Base-by-base conservation (phyloP, 352 stramenopile genomes). In the Peronospora belbahrii region DNA sequence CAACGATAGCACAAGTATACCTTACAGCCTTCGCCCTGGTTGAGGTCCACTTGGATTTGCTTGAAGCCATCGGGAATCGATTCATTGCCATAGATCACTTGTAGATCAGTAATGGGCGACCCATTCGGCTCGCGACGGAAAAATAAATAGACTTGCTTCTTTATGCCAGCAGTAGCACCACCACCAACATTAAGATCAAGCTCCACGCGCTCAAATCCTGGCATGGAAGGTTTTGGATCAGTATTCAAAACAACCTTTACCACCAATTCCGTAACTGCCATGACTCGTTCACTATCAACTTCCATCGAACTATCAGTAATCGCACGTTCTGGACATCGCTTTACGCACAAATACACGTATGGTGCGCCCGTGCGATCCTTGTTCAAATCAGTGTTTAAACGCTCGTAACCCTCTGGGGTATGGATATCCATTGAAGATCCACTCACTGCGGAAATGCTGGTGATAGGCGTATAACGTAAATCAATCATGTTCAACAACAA, bases 401-500 rank as follows among this genome's bases (percentile, higher is more conserved):
- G 72, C 30, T 94, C 83, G 42, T 71, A 93, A 2, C 72, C 76
- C n/a, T 48, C 42, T 0, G 83, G 83, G 0, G 67, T 83, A 31
- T 64, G 45, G 22, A 94, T 85, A 13, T 85, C 62, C 39, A 80
- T 68, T 13, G 75, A 79, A 5, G 73, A 76, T 10, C 83, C 83
- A n/a, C 62, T 85, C 7, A 93, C 77, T 3, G 74, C 83, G 0
- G 54, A 50, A 55, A 94, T 90, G 35, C 61, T 76, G 2, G 78
- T 93, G 50, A 94, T 93, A 6, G 83, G 81, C 4, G 83, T 94
- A 52, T 94, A 94, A 2, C 76, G 68, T 27, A 94, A 63, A 42
- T 94, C 83, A 31, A 94, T 88, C 79, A 94, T 90, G 48, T 94
- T 94, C 17, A 94, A 61, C 42, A 94, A 48, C 23, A 94, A 54